Base-by-base conservation (phyloP, 768 basidiomycete species). In the Nevesoporus exiguus region DNA sequence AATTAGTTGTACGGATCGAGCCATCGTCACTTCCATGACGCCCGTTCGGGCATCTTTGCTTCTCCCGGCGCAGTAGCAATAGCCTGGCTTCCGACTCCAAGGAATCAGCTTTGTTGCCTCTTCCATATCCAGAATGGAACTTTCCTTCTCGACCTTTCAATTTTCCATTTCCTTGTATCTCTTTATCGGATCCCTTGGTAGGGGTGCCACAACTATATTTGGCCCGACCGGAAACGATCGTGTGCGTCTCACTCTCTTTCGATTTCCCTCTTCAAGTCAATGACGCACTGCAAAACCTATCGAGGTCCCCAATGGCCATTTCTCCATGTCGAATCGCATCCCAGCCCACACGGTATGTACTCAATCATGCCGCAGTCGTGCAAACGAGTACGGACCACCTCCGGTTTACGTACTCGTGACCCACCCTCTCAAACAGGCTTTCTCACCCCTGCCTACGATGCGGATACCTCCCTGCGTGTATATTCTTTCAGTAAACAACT, bases 121-220 rank as follows among this genome's bases (percentile, higher is more conserved):
- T 19, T 49, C 59, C 53, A 31, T 52, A 52, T 57, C 41, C 17
- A 58, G 55, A 55, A 65, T 48, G 47, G 43, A 61, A 47, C 7
- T 19, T 51, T 42, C 52, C 42, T 42, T 50, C 42, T 52, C 62
- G 52, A 47, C n/a, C 49, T 58, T 55, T 41, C 51, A 49, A 50
- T 27, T 47, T 64, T 52, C 62, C 55, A 54, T 63, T 57, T 24
- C 49, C 47, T 43, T 55, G 39, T 33, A 41, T 55, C 51, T 47
- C 54, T 55, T n/a, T 39, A 57, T 56, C 47, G 19, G 37, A 24
- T 37, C 31, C 36, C 42, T 40, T 7, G 25, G 31, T 53, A 27
- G 33, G 27, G 39, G 7, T 27, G 2, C 56, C 47, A 4, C 15
- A 8, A 9, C 47, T 36, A 56, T 40, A 49, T 61, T 54, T 51